phyloP scores from a whole-genome alignment of 2,329 filamentous ascomycete species.

The Trichoderma sp. region DNA sequence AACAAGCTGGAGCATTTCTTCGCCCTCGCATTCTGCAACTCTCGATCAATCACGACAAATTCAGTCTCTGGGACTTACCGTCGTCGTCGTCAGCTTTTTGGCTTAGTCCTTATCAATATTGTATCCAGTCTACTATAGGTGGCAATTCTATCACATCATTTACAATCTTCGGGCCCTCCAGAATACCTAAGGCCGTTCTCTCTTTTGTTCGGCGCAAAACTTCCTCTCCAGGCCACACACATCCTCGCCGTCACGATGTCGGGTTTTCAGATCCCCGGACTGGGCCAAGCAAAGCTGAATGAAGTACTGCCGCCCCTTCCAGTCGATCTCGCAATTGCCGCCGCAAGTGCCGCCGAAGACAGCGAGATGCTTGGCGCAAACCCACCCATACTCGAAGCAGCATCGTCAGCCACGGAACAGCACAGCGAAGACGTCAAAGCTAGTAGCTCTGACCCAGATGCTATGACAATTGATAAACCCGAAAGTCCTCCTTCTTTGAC shows the following conservation, averaged over 20 bases:
- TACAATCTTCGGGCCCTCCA: not conserved
- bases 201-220: not conserved
- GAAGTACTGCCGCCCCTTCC: slow-evolving; percentile 40
- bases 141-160: not conserved
- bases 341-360: slow-evolving; percentile 27
- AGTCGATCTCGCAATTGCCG: slow-evolving; percentile 31
- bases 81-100: not conserved
- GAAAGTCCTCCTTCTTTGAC: slow-evolving; percentile 39
- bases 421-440: slow-evolving; percentile 5
- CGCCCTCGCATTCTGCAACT: not conserved
- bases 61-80: not conserved
- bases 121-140: not conserved
- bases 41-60: not conserved
- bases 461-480: slow-evolving; percentile 39
- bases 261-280: slow-evolving; percentile 43
- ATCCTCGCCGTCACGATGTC: slow-evolving; percentile 31
- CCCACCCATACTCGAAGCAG: not conserved
- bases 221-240: not conserved
- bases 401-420: slow-evolving; percentile 13
- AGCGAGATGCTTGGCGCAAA: slow-evolving; percentile 24
- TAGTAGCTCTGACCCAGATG: slow-evolving; percentile 23
- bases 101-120: not conserved
- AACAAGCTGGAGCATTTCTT: not conserved
- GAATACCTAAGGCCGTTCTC: not conserved
- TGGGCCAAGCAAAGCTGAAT: slow-evolving; percentile 43